Evolutionary conservation across 306 rosid genomes (phyloP).

Genomic region (Herpetospermum pedunculosum): DNA sequence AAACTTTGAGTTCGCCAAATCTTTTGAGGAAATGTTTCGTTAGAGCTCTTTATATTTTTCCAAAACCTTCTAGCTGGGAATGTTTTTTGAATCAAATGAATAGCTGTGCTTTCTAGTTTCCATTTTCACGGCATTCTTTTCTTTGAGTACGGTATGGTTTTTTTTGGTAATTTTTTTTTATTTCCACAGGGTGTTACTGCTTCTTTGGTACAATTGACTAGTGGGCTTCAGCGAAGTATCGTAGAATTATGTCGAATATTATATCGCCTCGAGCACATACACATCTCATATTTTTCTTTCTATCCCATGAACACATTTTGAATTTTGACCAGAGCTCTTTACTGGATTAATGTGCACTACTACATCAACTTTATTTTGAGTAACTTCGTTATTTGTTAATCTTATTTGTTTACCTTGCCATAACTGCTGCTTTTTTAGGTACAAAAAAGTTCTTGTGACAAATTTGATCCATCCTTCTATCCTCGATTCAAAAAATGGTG

Average conservation of each 20-base stretch:
- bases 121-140: neutral
- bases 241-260: neutral
- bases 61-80: neutral
- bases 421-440: constrained; percentile 28
- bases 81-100: neutral
- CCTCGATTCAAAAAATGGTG: constrained; percentile 98
- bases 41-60: neutral
- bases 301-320: neutral
- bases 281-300: neutral
- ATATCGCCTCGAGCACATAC: neutral
- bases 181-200: neutral
- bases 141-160: neutral
- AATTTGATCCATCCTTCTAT: constrained; percentile 87
- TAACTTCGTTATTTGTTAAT: neutral
- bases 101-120: neutral
- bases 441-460: constrained; percentile 82
- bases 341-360: neutral
- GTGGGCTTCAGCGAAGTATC: neutral
- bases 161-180: no score
- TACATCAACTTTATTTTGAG: neutral
- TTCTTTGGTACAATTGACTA: neutral
- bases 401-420: neutral
- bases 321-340: neutral
- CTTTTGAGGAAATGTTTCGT: neutral
- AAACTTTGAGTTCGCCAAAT: neutral